phyloP scores from a whole-genome alignment of 2,329 filamentous ascomycete species.

The Diplodia mutila region DNA sequence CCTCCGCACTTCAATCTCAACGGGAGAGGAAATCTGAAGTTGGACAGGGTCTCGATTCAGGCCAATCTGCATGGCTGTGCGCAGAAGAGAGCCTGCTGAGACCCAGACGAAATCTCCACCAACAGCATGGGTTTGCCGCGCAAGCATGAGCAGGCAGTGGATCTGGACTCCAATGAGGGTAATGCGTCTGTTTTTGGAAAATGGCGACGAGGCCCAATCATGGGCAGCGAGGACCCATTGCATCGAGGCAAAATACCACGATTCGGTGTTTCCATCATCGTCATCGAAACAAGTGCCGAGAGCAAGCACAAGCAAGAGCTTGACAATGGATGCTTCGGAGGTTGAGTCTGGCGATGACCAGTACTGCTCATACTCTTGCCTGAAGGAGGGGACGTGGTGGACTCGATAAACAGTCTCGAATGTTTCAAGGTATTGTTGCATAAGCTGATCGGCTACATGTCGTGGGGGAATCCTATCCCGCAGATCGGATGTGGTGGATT shows the following conservation, averaged over 20 bases:
- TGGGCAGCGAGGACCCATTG: conserved; percentile 35
- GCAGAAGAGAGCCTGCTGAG: conserved; percentile 43
- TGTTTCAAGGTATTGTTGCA: conserved; percentile 30
- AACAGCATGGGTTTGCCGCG: conserved; percentile 38
- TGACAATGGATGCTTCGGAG: not conserved
- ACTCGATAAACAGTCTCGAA: conserved; percentile 36
- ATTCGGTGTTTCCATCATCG: not conserved
- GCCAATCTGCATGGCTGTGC: conserved; percentile 49
- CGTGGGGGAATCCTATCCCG: conserved; percentile 16
- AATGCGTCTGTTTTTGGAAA: conserved; percentile 35
- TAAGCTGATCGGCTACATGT: conserved; percentile 29
- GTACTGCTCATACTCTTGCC: conserved; percentile 31
- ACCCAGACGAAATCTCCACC: conserved; percentile 43
- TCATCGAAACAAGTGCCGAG: conserved; percentile 28
- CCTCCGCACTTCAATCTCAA: conserved; percentile 47
- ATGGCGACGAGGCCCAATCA: conserved; percentile 42
- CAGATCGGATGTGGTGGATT: conserved; percentile 28
- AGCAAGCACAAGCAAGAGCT: conserved; percentile 29
- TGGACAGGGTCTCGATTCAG: conserved; percentile 45
- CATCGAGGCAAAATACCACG: not conserved
- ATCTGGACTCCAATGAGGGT: conserved; percentile 41
- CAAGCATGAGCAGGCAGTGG: conserved; percentile 40
- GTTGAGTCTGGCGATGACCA: conserved; percentile 31
- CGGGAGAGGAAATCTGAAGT: conserved; percentile 41
- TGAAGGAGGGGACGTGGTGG: conserved; percentile 33